Base-by-base conservation (phyloP, 768 basidiomycete species). In the Hortiboletus campestris region DNA sequence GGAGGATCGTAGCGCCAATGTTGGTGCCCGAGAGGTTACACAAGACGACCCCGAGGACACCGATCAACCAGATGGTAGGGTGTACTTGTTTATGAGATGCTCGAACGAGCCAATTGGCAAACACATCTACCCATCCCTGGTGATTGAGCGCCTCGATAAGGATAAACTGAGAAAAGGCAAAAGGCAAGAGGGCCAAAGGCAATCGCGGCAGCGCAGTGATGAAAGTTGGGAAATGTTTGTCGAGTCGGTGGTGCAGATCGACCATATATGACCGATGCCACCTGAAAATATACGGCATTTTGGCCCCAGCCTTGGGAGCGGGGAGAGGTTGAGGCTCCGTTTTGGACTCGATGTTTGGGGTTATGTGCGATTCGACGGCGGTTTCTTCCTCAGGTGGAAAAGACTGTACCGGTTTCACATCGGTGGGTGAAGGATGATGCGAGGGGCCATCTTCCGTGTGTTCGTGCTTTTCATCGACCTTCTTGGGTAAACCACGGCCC, bases 161-260 rank as follows among this genome's bases (percentile, higher is more conserved):
- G 60, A 98, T 91, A 74, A 98, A 98, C 72, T 95, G 93, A 1
- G 89, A 86, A 67, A 98, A 94, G 0, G 94, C 91, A 66, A 98
- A 98, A 0, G 92, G 92, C 16, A 97, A 75, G 8, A 97, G 83
- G 13, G 84, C 80, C 56, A 94, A 84, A 1, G 94, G 95, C 0
- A 95, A 77, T 19, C 86, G 81, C 0, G 83, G 79, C 20, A 86
- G 73, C 20, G 84, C 82, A 11, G 81, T 81, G 67, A 80, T 77
- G 57, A 88, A 76, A 1, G 89, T 94, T 0, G 92, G 93, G 68
- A 91, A 91, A 42, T 77, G 75, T 20, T 19, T 55, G 56, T 34
- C 74, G 25, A 57, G 56, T n/a, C 16, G n/a, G 3, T 38, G 10
- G 25, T 51, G 41, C 9, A 65, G 34, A 16, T 22, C 41, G 2